Evolutionary conservation across 352 stramenopile species (phyloP).

Genomic region (Phytophthora ohioensis): DNA sequence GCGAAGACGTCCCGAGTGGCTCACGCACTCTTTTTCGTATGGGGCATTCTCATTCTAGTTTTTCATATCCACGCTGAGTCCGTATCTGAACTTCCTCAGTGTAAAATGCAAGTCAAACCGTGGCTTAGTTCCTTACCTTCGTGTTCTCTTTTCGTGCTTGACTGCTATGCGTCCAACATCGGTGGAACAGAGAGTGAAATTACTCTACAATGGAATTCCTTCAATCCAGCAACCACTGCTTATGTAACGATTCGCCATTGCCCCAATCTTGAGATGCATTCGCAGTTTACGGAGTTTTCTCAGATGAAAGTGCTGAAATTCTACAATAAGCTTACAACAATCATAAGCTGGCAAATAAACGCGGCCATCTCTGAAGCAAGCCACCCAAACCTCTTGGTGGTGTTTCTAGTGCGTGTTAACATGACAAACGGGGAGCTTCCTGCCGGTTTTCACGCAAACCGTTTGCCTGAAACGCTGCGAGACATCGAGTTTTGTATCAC

Average conservation of each 20-base stretch:
- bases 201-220: slow-evolving; percentile 4
- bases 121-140: slow-evolving; percentile 35
- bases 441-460: slow-evolving; percentile 9
- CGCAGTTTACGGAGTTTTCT: slow-evolving; percentile 34
- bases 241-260: slow-evolving; percentile 54
- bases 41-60: slow-evolving; percentile 27
- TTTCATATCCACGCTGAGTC: slow-evolving; percentile 32
- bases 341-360: slow-evolving; percentile 25
- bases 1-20: not conserved
- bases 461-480: slow-evolving; percentile 8
- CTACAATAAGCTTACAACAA: slow-evolving; percentile 42
- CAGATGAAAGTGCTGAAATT: slow-evolving; percentile 39
- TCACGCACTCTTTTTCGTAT: slow-evolving; percentile 27
- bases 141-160: slow-evolving; percentile 39
- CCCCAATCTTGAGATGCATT: slow-evolving; percentile 32
- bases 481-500: slow-evolving; percentile 44
- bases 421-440: slow-evolving; percentile 19
- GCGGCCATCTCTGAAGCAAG: slow-evolving; percentile 31
- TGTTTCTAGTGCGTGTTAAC: slow-evolving; percentile 28
- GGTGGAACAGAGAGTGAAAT: slow-evolving; percentile 21
- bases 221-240: slow-evolving; percentile 32
- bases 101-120: slow-evolving; percentile 34
- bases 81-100: not conserved
- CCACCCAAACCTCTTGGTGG: slow-evolving; percentile 29
- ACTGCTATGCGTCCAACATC: slow-evolving; percentile 22